Percentiles rank a stretch among this genome's conserved stretches.
Evolutionary conservation across 192 early-diverging fungal species (phyloP).

Genomic region (Funneliformis mosseae): DNA sequence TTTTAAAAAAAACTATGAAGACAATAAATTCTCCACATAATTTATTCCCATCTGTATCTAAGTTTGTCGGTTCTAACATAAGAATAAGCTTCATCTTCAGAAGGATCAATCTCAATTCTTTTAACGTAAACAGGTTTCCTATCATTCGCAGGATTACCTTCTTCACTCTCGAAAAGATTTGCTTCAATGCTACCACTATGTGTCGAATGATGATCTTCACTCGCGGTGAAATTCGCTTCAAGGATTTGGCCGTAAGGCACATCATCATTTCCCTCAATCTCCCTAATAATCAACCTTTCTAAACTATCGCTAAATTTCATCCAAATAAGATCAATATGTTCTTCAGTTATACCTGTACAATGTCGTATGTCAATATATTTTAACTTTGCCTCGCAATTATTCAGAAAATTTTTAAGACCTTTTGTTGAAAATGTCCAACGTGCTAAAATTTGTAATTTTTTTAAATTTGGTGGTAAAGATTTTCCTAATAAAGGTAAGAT

Average conservation of each 20-base stretch:
- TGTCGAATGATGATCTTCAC: neutral
- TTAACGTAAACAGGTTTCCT: neutral
- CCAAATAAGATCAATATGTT: slow-evolving; percentile 5
- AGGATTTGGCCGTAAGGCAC: neutral
- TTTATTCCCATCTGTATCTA: slow-evolving; percentile 8
- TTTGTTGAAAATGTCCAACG: neutral
- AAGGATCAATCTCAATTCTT: neutral
- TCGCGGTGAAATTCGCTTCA: neutral
- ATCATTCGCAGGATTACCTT: neutral
- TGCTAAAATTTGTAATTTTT: neutral
- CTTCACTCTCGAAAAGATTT: neutral
- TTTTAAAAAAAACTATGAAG: no score
- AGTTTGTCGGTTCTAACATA: neutral
- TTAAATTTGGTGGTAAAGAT: slow-evolving; percentile 12
- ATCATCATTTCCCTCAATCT: neutral
- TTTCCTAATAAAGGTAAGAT: neutral
- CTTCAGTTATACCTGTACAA: neutral
- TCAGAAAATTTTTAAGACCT: neutral
- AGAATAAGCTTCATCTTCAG: neutral
- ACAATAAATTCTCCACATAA: no score
- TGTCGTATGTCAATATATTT: slow-evolving; percentile 15
- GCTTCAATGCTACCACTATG: neutral
- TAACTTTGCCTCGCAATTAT: slow-evolving; percentile 2
- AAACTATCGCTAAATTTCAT: neutral
- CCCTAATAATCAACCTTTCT: slow-evolving; percentile 9